Base-by-base conservation (phyloP, 768 basidiomycete genomes). In the Plicaturopsis crispa region DNA sequence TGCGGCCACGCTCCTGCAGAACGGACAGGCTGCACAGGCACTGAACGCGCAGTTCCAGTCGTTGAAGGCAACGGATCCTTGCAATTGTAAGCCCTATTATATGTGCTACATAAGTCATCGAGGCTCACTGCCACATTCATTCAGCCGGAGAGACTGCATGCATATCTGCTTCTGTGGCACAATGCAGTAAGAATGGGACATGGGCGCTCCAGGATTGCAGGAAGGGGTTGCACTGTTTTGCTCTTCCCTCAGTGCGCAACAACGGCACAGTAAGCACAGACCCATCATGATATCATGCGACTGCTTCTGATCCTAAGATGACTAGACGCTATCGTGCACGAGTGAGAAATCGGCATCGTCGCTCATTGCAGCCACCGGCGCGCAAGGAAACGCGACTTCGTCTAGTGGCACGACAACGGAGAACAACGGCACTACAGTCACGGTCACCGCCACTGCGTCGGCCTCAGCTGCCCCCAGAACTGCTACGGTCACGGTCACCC, bases 241-340 rank as follows among this genome's bases (percentile, higher is more conserved):
- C 72, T 11, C 43, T 80, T 19, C 78, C 78, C 0, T 60, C 63
- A 5, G 40, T 69, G 12, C 59, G 49, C 4, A 47, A 55, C 23
- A 41, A 53, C 5, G 78, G 78, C 39, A 66, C 66, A 1, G 77
- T 79, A 46, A 36, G 70, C 53, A 23, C 11, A 28, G 14, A 14
- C 22, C 21, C 20, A 33, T 19, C n/a, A 21, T 30, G 2, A 23
- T 35, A 12, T 16, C 20, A 7, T 16, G 35, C 28, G 35, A 5
- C 39, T 18, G 13, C 36, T 23, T 13, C 24, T 16, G 8, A 19
- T 31, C 1, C 10, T 28, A 8, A 8, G 26, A 2, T 40, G 78
- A 75, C 52, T 54, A 22, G 42, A 79, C n/a, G 56, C n/a, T n/a
- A n/a, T n/a, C 61, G 1, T 82, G 78, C 56, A 74, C 75, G 3